phyloP scores from a whole-genome alignment of 176 grass and related monocot species.

The Themeda triandra region DNA sequence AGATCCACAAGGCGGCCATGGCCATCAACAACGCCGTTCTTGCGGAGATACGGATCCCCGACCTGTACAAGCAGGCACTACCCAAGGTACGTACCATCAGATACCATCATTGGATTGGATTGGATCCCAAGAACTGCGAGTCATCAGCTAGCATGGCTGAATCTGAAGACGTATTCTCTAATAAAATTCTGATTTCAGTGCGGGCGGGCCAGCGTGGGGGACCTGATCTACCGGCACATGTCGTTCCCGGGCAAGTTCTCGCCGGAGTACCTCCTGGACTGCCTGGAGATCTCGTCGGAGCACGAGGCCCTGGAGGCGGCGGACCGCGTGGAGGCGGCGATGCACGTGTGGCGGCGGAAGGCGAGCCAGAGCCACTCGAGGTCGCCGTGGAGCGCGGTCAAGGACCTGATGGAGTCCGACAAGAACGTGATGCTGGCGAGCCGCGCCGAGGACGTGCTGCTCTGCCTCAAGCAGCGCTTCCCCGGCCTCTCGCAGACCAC shows the following conservation, averaged over 20 bases:
- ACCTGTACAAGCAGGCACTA: conserved; percentile 62
- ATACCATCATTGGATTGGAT: background rate
- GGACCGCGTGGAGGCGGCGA: conserved; percentile 75
- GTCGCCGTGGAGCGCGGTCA: conserved; percentile 57
- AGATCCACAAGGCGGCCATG: conserved; percentile 92
- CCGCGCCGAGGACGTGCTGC: conserved; percentile 62
- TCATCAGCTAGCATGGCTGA: background rate
- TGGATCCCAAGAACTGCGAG: background rate
- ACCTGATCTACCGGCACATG: conserved; percentile 74
- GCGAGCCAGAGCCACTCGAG: conserved; percentile 40
- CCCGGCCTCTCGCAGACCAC: conserved; percentile 72
- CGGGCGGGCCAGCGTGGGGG: conserved; percentile 65
- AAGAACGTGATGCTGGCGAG: conserved; percentile 76
- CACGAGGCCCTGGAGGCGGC: conserved; percentile 65
- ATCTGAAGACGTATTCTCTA: background rate
- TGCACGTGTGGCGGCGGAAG: conserved; percentile 83
- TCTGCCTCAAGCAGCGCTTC: conserved; percentile 68
- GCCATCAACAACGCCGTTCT: conserved; percentile 78
- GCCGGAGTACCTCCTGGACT: conserved; percentile 77
- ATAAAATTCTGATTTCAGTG: conserved; percentile 35
- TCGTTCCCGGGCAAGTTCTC: conserved; percentile 74
- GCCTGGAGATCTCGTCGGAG: conserved; percentile 73
- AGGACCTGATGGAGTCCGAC: conserved; percentile 81
- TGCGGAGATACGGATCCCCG: conserved; percentile 63
- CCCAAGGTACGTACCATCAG: conserved; percentile 62